phyloP scores from a whole-genome alignment of 257 asterid species.

The Nicotiana paniculata region DNA sequence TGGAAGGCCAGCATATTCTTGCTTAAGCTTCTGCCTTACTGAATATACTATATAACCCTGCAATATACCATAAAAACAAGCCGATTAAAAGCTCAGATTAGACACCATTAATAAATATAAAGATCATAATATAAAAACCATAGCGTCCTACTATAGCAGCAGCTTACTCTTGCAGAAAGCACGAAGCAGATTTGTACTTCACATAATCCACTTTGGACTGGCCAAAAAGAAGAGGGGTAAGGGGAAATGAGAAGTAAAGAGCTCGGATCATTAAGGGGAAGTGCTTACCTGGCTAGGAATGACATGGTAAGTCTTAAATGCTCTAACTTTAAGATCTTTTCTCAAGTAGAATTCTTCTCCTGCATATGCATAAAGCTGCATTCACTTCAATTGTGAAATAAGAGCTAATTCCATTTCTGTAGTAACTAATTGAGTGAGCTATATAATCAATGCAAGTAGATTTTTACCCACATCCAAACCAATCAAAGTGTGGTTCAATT shows the following conservation, averaged over 20 bases:
- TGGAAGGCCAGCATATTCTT: constrained; percentile 63
- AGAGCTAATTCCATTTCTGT: background rate
- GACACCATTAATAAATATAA: background rate
- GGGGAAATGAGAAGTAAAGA: background rate
- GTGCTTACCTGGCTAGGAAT: constrained; percentile 82
- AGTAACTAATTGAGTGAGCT: background rate
- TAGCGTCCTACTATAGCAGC: background rate
- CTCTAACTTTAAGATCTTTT: constrained; percentile 77
- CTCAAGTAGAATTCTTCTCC: constrained; percentile 82
- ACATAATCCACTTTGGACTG: background rate
- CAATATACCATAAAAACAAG: background rate
- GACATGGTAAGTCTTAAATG: constrained; percentile 77
- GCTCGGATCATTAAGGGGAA: background rate
- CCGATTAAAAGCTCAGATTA: background rate
- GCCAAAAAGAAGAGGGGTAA: constrained; percentile 1
- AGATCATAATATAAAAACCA: background rate
- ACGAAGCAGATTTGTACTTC: background rate
- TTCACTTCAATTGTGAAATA: background rate
- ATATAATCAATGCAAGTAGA: background rate
- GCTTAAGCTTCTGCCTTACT: constrained; percentile 74
- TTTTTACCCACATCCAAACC: constrained; percentile 86
- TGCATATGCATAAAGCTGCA: constrained; percentile 20
- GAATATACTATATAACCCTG: constrained; percentile 88
- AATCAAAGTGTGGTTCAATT: constrained; percentile 68
- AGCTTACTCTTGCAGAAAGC: background rate